These are phyloP conservation scores for Ceratobasidium papillatum DNA, from an alignment of 1,284 basidiomycete species.

Conservation along the genomic window DNA sequence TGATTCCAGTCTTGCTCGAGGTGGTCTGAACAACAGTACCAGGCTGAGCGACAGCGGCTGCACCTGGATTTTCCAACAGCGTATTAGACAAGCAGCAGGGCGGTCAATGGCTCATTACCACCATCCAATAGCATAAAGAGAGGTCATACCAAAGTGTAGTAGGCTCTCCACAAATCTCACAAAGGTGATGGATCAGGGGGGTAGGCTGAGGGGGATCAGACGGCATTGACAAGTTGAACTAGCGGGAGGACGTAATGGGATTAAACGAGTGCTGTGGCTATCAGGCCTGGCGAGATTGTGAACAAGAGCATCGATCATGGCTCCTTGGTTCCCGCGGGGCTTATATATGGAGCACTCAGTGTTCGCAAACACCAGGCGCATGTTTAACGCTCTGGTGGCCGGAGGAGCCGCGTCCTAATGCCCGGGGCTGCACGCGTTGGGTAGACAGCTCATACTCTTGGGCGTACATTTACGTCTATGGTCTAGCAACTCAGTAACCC, in stretches of 20 bases:
- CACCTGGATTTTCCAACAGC: conserved; percentile 32
- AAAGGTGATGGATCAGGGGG: conserved; percentile 38
- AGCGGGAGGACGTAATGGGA: conserved; percentile 4
- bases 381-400: conserved; percentile 7
- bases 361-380: conserved; percentile 7
- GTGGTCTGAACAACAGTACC: conserved; percentile 34
- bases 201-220: conserved; percentile 34
- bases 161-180: conserved; percentile 39
- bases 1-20: conserved; percentile 33
- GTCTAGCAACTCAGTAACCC: conserved; percentile 8
- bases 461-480: conserved; percentile 8
- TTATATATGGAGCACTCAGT: conserved; percentile 32
- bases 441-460: not conserved
- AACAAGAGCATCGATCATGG: conserved; percentile 21
- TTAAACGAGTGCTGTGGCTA: conserved; percentile 27
- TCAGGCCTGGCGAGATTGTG: conserved; percentile 9
- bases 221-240: conserved; percentile 25
- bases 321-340: conserved; percentile 3
- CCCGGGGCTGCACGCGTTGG: conserved; percentile 19
- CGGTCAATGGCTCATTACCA: conserved; percentile 28
- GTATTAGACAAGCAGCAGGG: conserved; percentile 33
- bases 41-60: conserved; percentile 30
- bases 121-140: conserved; percentile 17
- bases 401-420: conserved; percentile 13
- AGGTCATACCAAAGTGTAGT: conserved; percentile 29